These are phyloP conservation scores for Kwoniella bestiolae DNA, from an alignment of 768 basidiomycete genomes.

Conservation along the genomic window DNA sequence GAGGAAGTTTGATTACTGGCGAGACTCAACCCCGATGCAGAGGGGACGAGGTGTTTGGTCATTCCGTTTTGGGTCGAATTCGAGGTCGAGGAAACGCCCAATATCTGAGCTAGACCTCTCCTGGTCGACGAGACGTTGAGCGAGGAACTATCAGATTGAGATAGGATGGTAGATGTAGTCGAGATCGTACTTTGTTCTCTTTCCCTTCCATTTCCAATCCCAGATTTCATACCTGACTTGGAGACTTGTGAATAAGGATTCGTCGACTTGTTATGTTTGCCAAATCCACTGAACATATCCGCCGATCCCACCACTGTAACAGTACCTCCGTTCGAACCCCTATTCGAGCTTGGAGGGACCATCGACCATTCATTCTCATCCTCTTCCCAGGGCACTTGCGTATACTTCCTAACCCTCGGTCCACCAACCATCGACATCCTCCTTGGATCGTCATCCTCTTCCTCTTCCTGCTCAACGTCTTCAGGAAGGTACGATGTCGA, in stretches of 20 bases:
- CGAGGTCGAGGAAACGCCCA: neutral
- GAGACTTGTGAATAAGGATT: too few species aligned
- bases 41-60: slow-evolving; percentile 23
- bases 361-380: slow-evolving; percentile 6
- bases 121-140: slow-evolving; percentile 10
- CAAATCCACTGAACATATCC: slow-evolving; percentile 27
- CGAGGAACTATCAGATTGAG: slow-evolving; percentile 1
- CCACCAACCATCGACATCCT: slow-evolving; percentile 32
- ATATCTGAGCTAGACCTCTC: slow-evolving; percentile 15
- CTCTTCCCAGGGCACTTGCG: slow-evolving; percentile 28
- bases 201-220: neutral
- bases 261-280: slow-evolving; percentile 14
- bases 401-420: slow-evolving; percentile 28
- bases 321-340: neutral
- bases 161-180: neutral
- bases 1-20: slow-evolving; percentile 23
- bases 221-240: neutral
- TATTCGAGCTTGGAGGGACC: neutral
- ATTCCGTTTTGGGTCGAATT: neutral
- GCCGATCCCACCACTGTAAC: slow-evolving; percentile 14
- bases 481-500: neutral
- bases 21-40: slow-evolving; percentile 27
- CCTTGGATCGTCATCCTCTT: slow-evolving; percentile 25
- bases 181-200: neutral
- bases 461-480: slow-evolving; percentile 11